Base-by-base conservation (phyloP, 768 basidiomycete species). In the Chalciporus pseudorubinellus region DNA sequence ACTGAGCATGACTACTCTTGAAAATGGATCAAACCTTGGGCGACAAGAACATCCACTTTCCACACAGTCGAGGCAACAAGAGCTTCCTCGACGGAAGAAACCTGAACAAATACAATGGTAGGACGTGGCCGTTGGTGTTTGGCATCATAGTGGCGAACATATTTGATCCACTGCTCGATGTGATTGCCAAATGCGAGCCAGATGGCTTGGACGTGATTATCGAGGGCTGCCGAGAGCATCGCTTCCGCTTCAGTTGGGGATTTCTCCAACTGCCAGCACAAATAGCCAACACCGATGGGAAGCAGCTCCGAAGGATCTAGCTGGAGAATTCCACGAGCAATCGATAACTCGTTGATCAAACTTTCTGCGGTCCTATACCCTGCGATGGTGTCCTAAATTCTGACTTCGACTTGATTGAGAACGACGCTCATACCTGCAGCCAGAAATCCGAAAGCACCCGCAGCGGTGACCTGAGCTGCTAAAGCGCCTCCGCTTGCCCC, bases 371-470 rank as follows among this genome's bases (percentile, higher is more conserved):
- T 67, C 43, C 69, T 69, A 62, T 80, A 83, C 13, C 79, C 86
- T 84, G 48, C 19, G 44, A 48, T 10, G 38, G 44, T 53, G 31
- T 46, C 43, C 22, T 18, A 31, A 48, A 39, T 50, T 44, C 48
- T 50, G 57, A 26, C 44, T 39, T 36, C 28, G 12, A 13, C 21
- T 16, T 11, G 18, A 16, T 20, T 34, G 36, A 46, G 14, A 24
- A 33, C 29, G 21, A 22, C 11, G 14, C 16, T 43, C 59, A 10
- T 57, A 83, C 87, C 84, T 67, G 80, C 75, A n/a, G 80, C 74
- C 0, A 90, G 57, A 64, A 92, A 90, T 2, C 87, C 90, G 50
- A 91, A 84, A 14, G 85, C 90, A 19, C 91, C 91, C 8, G 72
- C 88, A 3, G 76, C 74, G 18, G 80, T 75, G 28, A 87, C 84